Evolutionary conservation across 2,329 filamentous ascomycete species (phyloP).

Genomic region (Pyricularia sp.): DNA sequence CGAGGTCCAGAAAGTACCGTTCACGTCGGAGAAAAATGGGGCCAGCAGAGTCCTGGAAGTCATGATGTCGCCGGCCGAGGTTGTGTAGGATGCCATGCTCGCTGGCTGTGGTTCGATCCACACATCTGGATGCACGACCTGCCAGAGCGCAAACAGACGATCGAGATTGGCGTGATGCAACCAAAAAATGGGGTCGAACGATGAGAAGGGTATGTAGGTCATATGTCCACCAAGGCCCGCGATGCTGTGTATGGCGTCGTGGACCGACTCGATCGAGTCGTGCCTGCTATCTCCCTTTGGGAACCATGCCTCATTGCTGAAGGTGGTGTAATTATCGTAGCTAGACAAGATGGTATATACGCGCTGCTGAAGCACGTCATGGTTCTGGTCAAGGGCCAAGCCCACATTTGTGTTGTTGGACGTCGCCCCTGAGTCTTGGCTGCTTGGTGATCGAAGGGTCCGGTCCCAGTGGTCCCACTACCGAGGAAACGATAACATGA

Average conservation of each 20-base stretch:
- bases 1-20: slow-evolving; percentile 60
- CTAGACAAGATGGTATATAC: slow-evolving; percentile 59
- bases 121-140: slow-evolving; percentile 58
- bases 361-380: slow-evolving; percentile 48
- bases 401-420: slow-evolving; percentile 54
- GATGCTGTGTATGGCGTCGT: slow-evolving; percentile 53
- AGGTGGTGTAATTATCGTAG: slow-evolving; percentile 57
- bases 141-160: slow-evolving; percentile 68
- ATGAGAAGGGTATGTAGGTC: slow-evolving; percentile 60
- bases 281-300: slow-evolving; percentile 33
- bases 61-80: slow-evolving; percentile 40
- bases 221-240: slow-evolving; percentile 57
- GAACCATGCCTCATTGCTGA: slow-evolving; percentile 61
- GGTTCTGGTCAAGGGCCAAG: slow-evolving; percentile 39
- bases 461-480: slow-evolving; percentile 51
- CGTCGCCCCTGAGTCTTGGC: slow-evolving; percentile 26
- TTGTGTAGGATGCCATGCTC: slow-evolving; percentile 52
- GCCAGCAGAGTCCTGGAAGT: slow-evolving; percentile 48
- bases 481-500: background rate
- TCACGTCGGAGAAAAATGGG: slow-evolving; percentile 53
- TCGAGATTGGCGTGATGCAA: slow-evolving; percentile 71
- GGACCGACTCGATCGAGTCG: slow-evolving; percentile 58
- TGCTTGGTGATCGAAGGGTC: slow-evolving; percentile 48
- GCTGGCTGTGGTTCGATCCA: slow-evolving; percentile 52
- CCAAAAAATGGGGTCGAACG: slow-evolving; percentile 73